Base-by-base conservation (phyloP, 495 filamentous ascomycete species). In the Talaromyces adpressus region DNA sequence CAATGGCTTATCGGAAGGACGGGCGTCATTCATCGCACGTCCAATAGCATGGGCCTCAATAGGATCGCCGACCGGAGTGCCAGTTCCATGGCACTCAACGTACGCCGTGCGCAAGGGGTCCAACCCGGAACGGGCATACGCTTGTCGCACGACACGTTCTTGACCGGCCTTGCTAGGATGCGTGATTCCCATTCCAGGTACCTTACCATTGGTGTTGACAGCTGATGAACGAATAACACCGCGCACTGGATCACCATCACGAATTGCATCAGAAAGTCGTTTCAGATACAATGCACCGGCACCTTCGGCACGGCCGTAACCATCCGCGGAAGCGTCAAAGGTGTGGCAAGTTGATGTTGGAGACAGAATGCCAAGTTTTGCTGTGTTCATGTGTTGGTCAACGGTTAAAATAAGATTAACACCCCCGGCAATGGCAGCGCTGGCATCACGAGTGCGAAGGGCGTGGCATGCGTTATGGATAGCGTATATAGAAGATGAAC, bases 281-380 rank as follows among this genome's bases (percentile, higher is more conserved):
- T 91, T 92, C 25, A 92, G 65, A 23, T 83, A 73, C 1, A 90
- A 57, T 30, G 80, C 77, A 52, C 75, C 81, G 23, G 86, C 73
- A 1, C 81, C 88, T 67, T 91, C 88, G 8, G 79, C 88, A 29
- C 84, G 77, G 0, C 72, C 81, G 27, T 79, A 78, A 18, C 77
- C 77, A 65, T 79, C 72, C 22, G 76, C 77, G 1, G 66, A 63
- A 0, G 51, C 67, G 58, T 81, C 78, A 57, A 82, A 82, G 0
- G 72, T 72, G 16, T 78, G 70, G 23, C 73, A 80, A 34, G 52
- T 62, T n/a, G 69, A 75, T 3, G 64, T 67, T 2, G 68, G 64
- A 0, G 76, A 77, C 2, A 62, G 20, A 12, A 62, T 61, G 11
- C 65, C 57, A 4, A 69, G 66, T 7, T 29, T 60, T 7, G 60